Base-by-base conservation (phyloP, 2,329 filamentous ascomycete genomes). In the Acarospora socialis region DNA sequence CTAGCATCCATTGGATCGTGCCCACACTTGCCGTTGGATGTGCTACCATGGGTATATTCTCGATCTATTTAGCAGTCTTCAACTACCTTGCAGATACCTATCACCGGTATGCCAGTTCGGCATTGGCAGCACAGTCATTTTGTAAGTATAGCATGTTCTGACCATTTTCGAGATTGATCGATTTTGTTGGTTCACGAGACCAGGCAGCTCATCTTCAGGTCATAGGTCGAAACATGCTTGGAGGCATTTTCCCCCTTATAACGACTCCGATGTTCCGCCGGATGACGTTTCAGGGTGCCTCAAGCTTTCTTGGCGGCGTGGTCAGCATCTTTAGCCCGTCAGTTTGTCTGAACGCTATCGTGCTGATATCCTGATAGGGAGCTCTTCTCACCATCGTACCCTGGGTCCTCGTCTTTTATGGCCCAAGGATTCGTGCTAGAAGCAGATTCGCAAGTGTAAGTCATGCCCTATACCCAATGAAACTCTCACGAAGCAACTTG, bases 71-170 rank as follows among this genome's bases (percentile, higher is more conserved):
- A 1, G 77, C 84, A 3, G 81, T 83, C 0, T 93, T 94, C 60
- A 94, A 94, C 51, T 94, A 92, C 45, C 66, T 94, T 2, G 83
- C 84, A 13, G 86, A 94, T 49, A 77, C 77, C 1, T 94, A 93
- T 53, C 78, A 84, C 49, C 65, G 70, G 2, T 93, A 87, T 46
- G 82, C 86, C 0, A 83, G 77, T 22, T 90, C 81, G 1, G 84
- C 86, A 0, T 60, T 93, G 4, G 86, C 86, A 0, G 82, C 84
- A 1, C 83, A 93, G 58, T 79, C 73, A 10, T 92, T 81, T 51
- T 87, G 81, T 56, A 46, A 24, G 53, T 42, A 22, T 12, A 22
- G 21, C 8, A 1, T 13, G n/a, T 35, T 10, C 10, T 12, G 39
- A 17, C 24, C 30, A n/a, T n/a, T n/a, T n/a, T n/a, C n/a, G n/a